Base-by-base conservation (phyloP, 225 moss, liverwort and hornwort species). In the Rhytidiadelphus loreus region DNA sequence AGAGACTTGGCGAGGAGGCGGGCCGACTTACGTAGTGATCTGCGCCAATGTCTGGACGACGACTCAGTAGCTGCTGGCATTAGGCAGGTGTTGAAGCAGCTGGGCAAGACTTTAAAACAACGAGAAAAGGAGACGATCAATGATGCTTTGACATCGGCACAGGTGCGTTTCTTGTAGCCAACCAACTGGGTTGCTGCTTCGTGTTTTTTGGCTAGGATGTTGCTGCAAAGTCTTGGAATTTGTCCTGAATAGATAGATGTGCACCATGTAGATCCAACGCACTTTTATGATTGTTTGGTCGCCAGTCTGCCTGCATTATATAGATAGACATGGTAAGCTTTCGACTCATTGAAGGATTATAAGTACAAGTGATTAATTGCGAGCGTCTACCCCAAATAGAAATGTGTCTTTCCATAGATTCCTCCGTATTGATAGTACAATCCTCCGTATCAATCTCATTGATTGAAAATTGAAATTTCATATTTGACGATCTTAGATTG, bases 11-110 rank as follows among this genome's bases (percentile, higher is more conserved):
- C 88, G 29, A 94, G 97, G 91, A 92, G 98, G 89, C 95, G 97
- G 60, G 97, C 98, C 33, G 97, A 98, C 86, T 91, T 98, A 86
- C 95, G 98, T 53, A 96, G 94, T 84, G 98, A 98, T 89, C 90
- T 98, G 90, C 92, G 98, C 41, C 95, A 97, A 88, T 97, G 97
- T 81, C 88, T 96, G 77, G 95, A 95, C 75, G 96, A 98, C 88
- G 96, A 96, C 62, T 93, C 95, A 12, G 95, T 98, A 91, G 98
- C 95, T 87, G 97, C 96, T 88, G 97, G 98, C 76, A 94, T 98
- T 50, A 92, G 98, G 56, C 97, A 98, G 88, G 95, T 98, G 91
- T 91, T 98, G 84, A 98, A 98, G 90, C 98, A 98, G 94, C 89
- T 98, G 63, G 96, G 96, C 44, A 95, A 89, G 90, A 91, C 92